Evolutionary conservation across 768 basidiomycete genomes (phyloP), one percentile per base, ranked within the genome.

Genomic region (Amanita thiersii): DNA sequence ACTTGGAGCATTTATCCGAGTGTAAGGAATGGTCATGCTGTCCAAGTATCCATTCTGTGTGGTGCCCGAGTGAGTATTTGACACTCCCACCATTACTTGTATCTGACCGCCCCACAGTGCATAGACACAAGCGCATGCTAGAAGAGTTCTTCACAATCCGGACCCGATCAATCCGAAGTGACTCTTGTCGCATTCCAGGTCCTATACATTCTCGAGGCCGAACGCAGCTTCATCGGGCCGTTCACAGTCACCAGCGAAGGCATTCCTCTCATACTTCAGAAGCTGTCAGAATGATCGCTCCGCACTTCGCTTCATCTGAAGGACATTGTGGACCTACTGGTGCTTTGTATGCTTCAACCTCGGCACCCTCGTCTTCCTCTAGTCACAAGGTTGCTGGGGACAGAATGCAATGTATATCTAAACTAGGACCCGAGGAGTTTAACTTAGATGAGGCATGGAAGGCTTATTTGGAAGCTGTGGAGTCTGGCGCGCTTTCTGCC

Each of bases 21-120:
- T 69, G 64, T 52, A 58, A 66, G 43, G 68, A 66, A 47, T 70
- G 73, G 63, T 66, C 70, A 40, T 75, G 65, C 55, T 61, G 65
- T 38, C 40, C 52, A 17, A 57, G 62, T 39, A 67, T 62, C 38
- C 69, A 75, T 51, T 66, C 69, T 2, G 49, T 72, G 5, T 73
- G 67, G 64, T 72, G 68, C 52, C 64, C 70, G 50, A 59, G 75
- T 76, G 55, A 50, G 68, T 66, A 26, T 40, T 47, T 32, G 41
- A 34, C 23, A 19, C 18, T 39, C 29, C 23, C 23, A 43, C 20
- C 41, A 29, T 43, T 43, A 26, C 37, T 19, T 26, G 35, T 28
- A 28, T 28, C n/a, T n/a, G n/a, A n/a, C n/a, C n/a, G n/a, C n/a
- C 7, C 26, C 37, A 10, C 42, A 43, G 42, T 37, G 15, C 42